Base-by-base conservation (phyloP, 352 stramenopile species). In the Globisporangium acanthophoron region DNA sequence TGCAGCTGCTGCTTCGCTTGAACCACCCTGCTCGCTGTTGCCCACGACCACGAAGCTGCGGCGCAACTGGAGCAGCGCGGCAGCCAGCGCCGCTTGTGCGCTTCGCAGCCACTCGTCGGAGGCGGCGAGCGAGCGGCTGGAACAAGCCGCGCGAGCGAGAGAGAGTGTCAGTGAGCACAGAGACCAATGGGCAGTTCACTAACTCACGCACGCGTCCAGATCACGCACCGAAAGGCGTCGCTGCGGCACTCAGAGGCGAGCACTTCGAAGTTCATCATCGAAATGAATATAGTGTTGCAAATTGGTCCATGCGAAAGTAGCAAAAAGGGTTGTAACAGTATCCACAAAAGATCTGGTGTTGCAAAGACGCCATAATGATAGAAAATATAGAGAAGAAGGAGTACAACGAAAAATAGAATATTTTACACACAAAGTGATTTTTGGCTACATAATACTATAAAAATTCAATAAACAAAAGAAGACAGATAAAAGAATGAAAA, bases 181-280 rank as follows among this genome's bases (percentile, higher is more conserved):
- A 29, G 2, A 40, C 48, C n/a, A 47, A 9, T 8, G 61, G 0
- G 0, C 24, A 3, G 24, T 27, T 27, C 15, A 43, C 2, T 2
- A 8, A 31, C 11, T 24, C 37, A 39, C n/a, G 1, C 12, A 35
- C 5, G 27, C 18, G n/a, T 16, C n/a, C 31, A 58, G 11, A 24
- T 21, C 0, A 60, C 63, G 58, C 70, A 86, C 80, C 78, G 76
- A 56, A 84, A 87, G 50, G 61, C 39, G 20, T 62, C 59, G 53
- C 73, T 68, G 48, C 69, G 78, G 67, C 80, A 88, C 58, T 80
- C 61, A 50, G 64, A 43, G 18, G 76, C 80, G 53, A 88, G 65
- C 62, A 65, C 70, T 65, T 85, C 72, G 20, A 88, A 76, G 63
- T 85, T 67, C 62, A 71, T 73, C 33, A 9, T 56, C 45, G 40